Evolutionary conservation across 164 flowering plant genomes (phyloP), one percentile per base, ranked within the genome.

Genomic region (Nymphaea thermarum): DNA sequence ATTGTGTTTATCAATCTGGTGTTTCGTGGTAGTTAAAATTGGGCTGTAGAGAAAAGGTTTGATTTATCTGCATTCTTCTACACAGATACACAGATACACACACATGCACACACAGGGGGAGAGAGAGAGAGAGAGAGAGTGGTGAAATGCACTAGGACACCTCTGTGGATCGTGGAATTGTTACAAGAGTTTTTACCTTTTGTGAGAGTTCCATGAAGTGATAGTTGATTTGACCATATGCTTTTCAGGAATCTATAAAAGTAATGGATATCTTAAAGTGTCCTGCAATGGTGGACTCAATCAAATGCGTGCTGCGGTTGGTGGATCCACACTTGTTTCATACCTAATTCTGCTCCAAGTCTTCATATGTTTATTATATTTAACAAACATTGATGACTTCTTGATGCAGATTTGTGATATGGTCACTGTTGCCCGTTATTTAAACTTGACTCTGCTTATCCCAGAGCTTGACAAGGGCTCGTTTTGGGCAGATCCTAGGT

Each of bases 291-390:
- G 99, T 8, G 98, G 99, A 44, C 76, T 95, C 76, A 95, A 95
- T 77, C 99, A 95, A 79, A 95, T 95, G 99, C 97, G 98, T 66
- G 84, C 99, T 68, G 99, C 93, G 79, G 99, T 95, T 69, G 65
- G 92, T 80, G 59, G 44, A 51, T 67, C 59, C 68, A 60, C 4
- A 66, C 41, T 69, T 64, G 42, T 41, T 65, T 47, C 55, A 47
- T 47, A 12, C 12, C 36, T 25, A 25, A 25, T 47, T 47, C 12
- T 47, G 55, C 12, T 47, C 12, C 36, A 25, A 25, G 36, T 25
- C 36, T 25, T 25, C 36, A 47, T 47, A 6, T 47, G 55, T 47
- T 47, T 12, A 47, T 47, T 12, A 6, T 7, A 47, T 47, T 47
- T 47, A 47, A 2, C 55, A 47, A 47, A 12, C 12, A 47, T 47